Percentiles rank a stretch among this genome's conserved stretches.
phyloP scores from a whole-genome alignment of 2,329 filamentous ascomycete species.

The Ophiostoma populinum region DNA sequence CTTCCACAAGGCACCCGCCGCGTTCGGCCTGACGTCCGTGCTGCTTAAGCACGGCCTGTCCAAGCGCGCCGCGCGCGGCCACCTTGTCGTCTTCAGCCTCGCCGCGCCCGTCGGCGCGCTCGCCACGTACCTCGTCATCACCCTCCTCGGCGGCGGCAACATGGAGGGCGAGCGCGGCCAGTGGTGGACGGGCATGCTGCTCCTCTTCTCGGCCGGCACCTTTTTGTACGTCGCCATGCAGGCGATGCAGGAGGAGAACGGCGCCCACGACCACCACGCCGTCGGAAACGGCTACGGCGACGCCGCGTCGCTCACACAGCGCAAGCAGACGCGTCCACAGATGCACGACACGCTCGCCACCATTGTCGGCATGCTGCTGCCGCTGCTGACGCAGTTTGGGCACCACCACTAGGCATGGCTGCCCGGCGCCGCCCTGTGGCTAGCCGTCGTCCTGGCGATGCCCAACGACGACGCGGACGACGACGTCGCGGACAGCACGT shows the following conservation, averaged over 20 bases:
- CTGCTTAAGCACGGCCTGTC: conserved; percentile 80
- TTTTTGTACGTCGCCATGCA: conserved; percentile 99
- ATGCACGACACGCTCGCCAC: conserved; percentile 55
- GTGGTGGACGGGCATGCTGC: conserved; percentile 82
- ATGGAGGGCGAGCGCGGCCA: conserved; percentile 43
- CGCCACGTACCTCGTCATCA: conserved; percentile 64
- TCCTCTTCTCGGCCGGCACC: conserved; percentile 91
- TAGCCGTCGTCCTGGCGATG: too few relatives aligned
- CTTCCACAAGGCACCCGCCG: conserved; percentile 91
- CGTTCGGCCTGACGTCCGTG: conserved; percentile 83
- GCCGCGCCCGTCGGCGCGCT: conserved; percentile 79
- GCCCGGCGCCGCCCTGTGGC: background rate
- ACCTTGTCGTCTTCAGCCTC: conserved; percentile 79
- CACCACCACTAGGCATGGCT: conserved; percentile 41
- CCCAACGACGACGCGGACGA: too few relatives aligned
- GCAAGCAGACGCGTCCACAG: conserved; percentile 37
- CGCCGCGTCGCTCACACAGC: conserved; percentile 23
- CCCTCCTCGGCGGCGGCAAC: conserved; percentile 45
- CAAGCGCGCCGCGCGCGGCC: conserved; percentile 67
- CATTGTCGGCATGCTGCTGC: conserved; percentile 60
- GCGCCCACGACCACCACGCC: conserved; percentile 30
- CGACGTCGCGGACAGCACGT: too few relatives aligned
- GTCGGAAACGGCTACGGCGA: conserved; percentile 37
- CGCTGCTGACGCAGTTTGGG: conserved; percentile 60
- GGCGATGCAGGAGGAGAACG: conserved; percentile 70